Conservation (phyloP, 192 early-diverging fungal species). For the Phlyctochytrium planicorne region DNA sequence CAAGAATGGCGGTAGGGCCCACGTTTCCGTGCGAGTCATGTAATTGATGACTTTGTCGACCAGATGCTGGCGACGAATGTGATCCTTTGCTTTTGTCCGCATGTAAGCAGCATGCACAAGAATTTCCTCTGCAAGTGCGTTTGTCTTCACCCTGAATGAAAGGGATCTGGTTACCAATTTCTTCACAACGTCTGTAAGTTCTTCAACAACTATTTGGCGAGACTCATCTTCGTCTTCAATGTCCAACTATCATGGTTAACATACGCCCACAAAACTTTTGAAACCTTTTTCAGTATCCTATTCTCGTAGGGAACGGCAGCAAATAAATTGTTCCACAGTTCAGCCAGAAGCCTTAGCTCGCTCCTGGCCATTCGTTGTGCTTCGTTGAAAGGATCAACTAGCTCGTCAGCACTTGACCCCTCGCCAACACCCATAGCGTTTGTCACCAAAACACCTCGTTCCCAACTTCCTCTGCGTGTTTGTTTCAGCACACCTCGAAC, state of each 20-base stretch:
- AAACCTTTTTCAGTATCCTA: conserved; percentile 4
- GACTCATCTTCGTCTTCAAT: no score
- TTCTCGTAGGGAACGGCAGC: conserved; percentile 15
- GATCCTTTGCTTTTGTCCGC: conserved; percentile 18
- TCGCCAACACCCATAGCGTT: background rate
- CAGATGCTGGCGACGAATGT: conserved; percentile 13
- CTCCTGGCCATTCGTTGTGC: background rate
- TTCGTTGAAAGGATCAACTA: background rate
- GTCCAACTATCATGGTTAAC: no score
- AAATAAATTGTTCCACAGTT: conserved; percentile 13
- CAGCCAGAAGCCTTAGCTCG: background rate
- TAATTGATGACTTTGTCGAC: conserved; percentile 19
- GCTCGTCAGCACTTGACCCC: no score
- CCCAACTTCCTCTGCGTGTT: conserved; percentile 15
- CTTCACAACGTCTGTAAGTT: no score
- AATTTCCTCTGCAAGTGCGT: conserved; percentile 15
- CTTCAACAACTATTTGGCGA: no score
- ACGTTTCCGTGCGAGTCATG: conserved; percentile 1
- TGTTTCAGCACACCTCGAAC: conserved; percentile 17
- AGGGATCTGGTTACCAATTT: no score
- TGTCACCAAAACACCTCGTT: conserved; percentile 3
- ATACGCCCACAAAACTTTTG: no score
- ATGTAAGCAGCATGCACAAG: conserved; percentile 1
- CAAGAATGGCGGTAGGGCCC: conserved; percentile 14
- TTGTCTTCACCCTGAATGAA: background rate